Evolutionary conservation across 805 yeast genomes (phyloP), one percentile per base, ranked within the genome.

Genomic region (Starmerella apicola): DNA sequence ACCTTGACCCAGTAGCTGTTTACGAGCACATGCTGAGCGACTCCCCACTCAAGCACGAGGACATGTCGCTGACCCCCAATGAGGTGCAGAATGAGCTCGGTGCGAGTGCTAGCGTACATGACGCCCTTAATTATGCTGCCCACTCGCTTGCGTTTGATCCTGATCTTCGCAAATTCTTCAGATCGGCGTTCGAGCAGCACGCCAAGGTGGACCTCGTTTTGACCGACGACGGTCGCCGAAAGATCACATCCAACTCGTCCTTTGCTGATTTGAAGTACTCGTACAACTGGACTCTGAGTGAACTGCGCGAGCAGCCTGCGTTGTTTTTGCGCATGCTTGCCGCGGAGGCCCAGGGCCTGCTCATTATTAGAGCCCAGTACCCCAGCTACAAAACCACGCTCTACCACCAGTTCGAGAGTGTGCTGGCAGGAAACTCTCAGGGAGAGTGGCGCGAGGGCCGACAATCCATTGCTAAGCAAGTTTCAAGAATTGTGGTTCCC

Each of bases 191-290:
- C 76, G 39, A 72, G 70, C 59, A 65, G 63, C 39, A 70, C 53
- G 81, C 91, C 8, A 67, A 70, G 13, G 70, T 86, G 21, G 79
- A 79, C 56, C 77, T 86, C 9, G 72, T 72, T 13, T 64, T 85
- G 34, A 85, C 97, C 0, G 93, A 85, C 45, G 85, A 84, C 56
- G 93, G 93, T 49, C 70, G 68, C 51, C 66, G 74, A 25, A 76
- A 78, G 49, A 88, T 91, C 43, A 91, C 79, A 50, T 76, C 72
- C 38, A 78, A 76, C 49, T 78, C 86, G 39, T 80, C 85, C 2
- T 86, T 77, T 53, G 84, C 81, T 43, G 94, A 84, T 54, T 78
- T 91, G 63, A 91, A 91, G 56, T 91, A 91, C 60, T 93, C 95
- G 18, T 70, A 75, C 41, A 81, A 84, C 60, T 72, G 91, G 56